A percentile compares a stretch with the other conserved stretches of the same genome.
phyloP scores from a whole-genome alignment of 768 basidiomycete species.

The Suillus tomentosus region DNA sequence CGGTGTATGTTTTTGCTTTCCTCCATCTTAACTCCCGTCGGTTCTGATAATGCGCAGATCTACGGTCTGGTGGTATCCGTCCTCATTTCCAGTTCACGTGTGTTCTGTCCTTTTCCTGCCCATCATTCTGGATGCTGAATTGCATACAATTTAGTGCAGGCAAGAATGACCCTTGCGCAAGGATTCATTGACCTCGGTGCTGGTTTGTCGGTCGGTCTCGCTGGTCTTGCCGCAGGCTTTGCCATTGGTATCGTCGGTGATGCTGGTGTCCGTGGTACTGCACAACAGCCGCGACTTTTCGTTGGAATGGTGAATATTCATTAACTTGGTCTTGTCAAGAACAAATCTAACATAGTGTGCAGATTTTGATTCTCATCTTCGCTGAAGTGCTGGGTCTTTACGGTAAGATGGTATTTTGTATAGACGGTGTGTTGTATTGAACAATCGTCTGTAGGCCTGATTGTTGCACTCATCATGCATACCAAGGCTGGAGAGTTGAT shows the following conservation, averaged over 20 bases:
- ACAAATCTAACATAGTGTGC: conserved; percentile 10
- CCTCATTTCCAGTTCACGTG: conserved; percentile 85
- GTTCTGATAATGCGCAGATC: conserved; percentile 50
- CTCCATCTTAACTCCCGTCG: neutral
- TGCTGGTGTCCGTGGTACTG: conserved; percentile 96
- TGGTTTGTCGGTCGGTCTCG: conserved; percentile 88
- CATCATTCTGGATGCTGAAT: neutral
- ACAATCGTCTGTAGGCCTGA: conserved; percentile 53
- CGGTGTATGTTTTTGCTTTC: conserved; percentile 61
- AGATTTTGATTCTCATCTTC: conserved; percentile 98
- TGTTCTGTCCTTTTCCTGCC: conserved; percentile 37
- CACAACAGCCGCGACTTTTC: conserved; percentile 92
- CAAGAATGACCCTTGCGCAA: conserved; percentile 86
- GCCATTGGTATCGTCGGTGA: conserved; percentile 99
- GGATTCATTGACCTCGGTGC: conserved; percentile 95
- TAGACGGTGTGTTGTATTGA: neutral
- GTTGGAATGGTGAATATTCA: conserved; percentile 79
- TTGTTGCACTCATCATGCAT: conserved; percentile 96
- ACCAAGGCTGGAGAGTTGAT: conserved; percentile 50
- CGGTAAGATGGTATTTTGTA: conserved; percentile 43
- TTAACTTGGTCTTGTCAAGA: neutral
- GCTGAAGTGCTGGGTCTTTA: conserved; percentile 93
- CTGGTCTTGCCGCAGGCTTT: conserved; percentile 96
- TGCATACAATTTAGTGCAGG: conserved; percentile 50
- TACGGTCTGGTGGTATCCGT: conserved; percentile 99